Base-by-base conservation (phyloP, 306 rosid species). In the Alnus glutinosa region DNA sequence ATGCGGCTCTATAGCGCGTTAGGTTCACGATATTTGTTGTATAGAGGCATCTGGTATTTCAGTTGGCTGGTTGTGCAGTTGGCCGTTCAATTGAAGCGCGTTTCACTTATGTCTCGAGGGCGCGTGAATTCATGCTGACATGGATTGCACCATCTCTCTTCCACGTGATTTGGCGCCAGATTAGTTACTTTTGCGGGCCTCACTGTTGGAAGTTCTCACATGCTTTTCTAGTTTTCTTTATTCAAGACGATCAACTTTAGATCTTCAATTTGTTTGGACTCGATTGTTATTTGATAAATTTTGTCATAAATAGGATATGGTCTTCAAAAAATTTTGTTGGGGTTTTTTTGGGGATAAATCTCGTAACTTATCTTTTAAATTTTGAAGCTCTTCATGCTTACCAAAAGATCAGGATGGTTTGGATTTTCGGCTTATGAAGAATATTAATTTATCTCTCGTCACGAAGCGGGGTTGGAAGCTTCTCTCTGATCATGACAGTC, bases 1-100 rank as follows among this genome's bases (percentile, higher is more conserved):
- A 8, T 16, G 47, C 52, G 50, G 63, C 57, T 54, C 18, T 23
- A 19, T 9, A 28, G 90, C 74, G 81, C 89, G 90, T 90, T 78
- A 0, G 0, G 0, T 2, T 2, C 80, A 86, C 76, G 50, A 0
- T 7, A 10, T 2, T 8, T 34, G 16, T 39, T 7, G 18, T 16
- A 39, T 36, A 9, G 2, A 34, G 42, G n/a, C 34, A 11, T 13
- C 73, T 71, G 46, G 5, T 48, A 10, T 10, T 36, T 16, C 54
- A 64, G 73, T 34, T 48, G 52, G 52, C 52, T 10, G 0, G 52
- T 10, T 48, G 10, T 11, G 13, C 52, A 11, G 52, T 1, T 11
- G 52, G 11, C 52, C 13, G 52, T 48, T 10, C 11, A 19, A 4
- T 19, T n/a, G 61, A 16, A 18, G 30, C 16, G 1, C 28, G 13